Evolutionary conservation across 164 flowering plant genomes (phyloP), one percentile per base, ranked within the genome.

Genomic region (Kingdonia uniflora): DNA sequence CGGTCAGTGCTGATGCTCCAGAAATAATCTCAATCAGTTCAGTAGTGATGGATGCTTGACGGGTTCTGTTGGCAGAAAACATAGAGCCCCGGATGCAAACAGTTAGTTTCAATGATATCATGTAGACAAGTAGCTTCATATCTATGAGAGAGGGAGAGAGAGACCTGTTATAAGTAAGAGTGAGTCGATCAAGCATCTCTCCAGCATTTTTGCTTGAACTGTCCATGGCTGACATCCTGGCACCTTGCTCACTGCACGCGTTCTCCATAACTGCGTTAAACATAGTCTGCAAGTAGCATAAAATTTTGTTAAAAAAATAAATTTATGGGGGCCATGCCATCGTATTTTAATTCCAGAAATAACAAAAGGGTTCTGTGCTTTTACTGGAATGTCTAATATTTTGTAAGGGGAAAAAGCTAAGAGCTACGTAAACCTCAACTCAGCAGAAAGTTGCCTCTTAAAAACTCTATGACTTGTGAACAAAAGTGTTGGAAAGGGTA

Each of bases 191-290:
- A 81, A 90, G 97, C 97, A 90, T 81, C 0, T 90, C 97, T 1
- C 97, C 97, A 51, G 97, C 96, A 79, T 90, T 90, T 68, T 95
- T 82, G 79, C 96, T 90, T 41, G 97, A 90, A 61, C 95, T 90
- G 33, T 90, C 97, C 97, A 90, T 90, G 33, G 97, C 97, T 71
- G 97, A 90, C 97, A 90, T 90, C 70, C 97, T 81, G 15, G 97
- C 97, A 55, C 97, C 97, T 62, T 80, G 89, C 69, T 90, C 97
- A 81, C 97, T 90, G 78, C 96, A 87, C 33, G 97, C 95, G 67
- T 87, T 87, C 82, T 91, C 97, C 74, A 91, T 42, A 14, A 85
- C 80, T 2, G 82, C 96, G 71, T 85, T 91, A 80, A 83, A 91
- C 77, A 91, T 2, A 23, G 79, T 81, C 96, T 91, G 71, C 38